Conservation (phyloP, 1,139 yeast genomes). For the Trichomonascaceae sp. region DNA sequence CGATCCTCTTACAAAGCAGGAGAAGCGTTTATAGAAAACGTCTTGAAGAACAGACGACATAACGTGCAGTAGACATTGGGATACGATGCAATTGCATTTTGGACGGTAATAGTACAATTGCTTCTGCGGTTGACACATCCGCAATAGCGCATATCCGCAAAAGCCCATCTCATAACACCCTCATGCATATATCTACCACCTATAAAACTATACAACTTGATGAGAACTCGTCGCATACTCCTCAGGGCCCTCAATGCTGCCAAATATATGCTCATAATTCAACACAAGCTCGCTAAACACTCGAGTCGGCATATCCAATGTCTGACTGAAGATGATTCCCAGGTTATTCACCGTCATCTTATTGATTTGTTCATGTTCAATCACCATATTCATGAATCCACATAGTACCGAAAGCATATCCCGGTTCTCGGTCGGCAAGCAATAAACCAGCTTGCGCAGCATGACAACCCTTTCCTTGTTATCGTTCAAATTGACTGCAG, state of each 20-base stretch:
- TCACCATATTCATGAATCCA: conserved; percentile 59
- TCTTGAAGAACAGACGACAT: conserved; percentile 52
- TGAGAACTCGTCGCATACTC: neutral
- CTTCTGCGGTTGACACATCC: too few species aligned
- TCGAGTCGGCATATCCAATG: conserved; percentile 64
- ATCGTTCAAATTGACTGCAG: conserved; percentile 33
- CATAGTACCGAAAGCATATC: conserved; percentile 62
- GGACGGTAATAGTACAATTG: too few species aligned
- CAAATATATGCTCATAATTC: conserved; percentile 62
- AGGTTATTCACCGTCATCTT: conserved; percentile 77
- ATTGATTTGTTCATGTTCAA: conserved; percentile 57
- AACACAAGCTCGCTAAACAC: conserved; percentile 57
- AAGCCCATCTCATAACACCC: too few species aligned
- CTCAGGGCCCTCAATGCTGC: conserved; percentile 18
- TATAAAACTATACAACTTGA: neutral
- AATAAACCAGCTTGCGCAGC: conserved; percentile 30
- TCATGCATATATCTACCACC: too few species aligned
- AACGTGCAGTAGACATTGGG: neutral
- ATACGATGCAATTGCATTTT: neutral
- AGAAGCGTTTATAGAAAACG: conserved; percentile 94
- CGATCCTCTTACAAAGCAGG: conserved; percentile 98
- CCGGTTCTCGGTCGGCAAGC: conserved; percentile 46
- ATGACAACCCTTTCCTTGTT: conserved; percentile 29
- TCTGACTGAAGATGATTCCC: conserved; percentile 83
- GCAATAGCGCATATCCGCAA: too few species aligned